Percentiles rank a stretch among this genome's conserved stretches.
phyloP scores from a whole-genome alignment of 495 filamentous ascomycete genomes.

The Penicillium herquei region DNA sequence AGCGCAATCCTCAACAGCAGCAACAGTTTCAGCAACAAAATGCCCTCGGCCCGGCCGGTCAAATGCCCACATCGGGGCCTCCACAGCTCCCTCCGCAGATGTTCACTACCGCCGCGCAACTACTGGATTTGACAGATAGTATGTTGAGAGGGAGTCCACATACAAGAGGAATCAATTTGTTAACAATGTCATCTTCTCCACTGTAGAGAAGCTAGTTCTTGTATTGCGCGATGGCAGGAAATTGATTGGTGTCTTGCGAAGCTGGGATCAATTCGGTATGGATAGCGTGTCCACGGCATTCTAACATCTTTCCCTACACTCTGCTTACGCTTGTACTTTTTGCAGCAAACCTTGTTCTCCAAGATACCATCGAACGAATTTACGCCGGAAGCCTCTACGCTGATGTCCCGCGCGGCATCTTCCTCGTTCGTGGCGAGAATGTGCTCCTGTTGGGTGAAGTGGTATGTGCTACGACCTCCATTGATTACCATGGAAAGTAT shows the following conservation, averaged over 20 bases:
- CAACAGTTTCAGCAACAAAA: constrained; percentile 21
- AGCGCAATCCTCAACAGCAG: constrained; percentile 26
- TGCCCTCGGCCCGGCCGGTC: constrained; percentile 21
- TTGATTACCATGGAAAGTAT: neutral
- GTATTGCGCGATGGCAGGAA: constrained; percentile 90
- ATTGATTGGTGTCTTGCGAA: constrained; percentile 85
- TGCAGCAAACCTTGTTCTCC: constrained; percentile 88
- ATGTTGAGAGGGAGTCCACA: constrained; percentile 20
- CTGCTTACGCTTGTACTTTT: constrained; percentile 3
- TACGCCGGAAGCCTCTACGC: constrained; percentile 74
- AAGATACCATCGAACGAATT: constrained; percentile 84
- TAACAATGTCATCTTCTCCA: neutral
- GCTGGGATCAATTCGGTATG: constrained; percentile 97
- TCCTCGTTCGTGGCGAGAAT: constrained; percentile 90
- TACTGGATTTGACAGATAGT: constrained; percentile 97
- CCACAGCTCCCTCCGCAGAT: constrained; percentile 70
- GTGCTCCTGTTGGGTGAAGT: constrained; percentile 90
- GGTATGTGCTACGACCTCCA: constrained; percentile 39
- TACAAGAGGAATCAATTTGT: neutral
- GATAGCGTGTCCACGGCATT: constrained; percentile 3
- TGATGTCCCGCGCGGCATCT: constrained; percentile 78
- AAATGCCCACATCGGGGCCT: constrained; percentile 34
- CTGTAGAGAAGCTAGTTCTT: constrained; percentile 85
- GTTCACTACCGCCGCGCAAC: constrained; percentile 96
- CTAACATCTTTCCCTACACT: constrained; percentile 8